Conservation (phyloP, 306 rosid species). For the Cicer bijugum region DNA sequence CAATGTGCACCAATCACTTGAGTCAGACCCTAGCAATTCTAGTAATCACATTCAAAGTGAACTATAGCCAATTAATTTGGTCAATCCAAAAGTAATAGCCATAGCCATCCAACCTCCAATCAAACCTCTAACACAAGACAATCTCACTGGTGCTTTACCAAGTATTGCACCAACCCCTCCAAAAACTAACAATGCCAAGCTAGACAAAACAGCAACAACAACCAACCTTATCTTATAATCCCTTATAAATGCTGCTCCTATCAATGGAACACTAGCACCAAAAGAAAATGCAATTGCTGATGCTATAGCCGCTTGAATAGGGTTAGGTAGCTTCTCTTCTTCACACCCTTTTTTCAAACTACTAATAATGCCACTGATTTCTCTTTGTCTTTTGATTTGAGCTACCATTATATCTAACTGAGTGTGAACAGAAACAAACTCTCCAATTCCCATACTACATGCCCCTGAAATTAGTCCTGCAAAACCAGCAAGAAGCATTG, state of each 20-base stretch:
- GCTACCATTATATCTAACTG: constrained; percentile 60
- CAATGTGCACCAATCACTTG: too few species aligned
- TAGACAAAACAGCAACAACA: constrained; percentile 51
- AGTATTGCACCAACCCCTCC: constrained; percentile 55
- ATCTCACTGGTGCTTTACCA: constrained; percentile 51
- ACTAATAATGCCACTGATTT: background rate
- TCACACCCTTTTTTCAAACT: constrained; percentile 9
- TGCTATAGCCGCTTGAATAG: constrained; percentile 61
- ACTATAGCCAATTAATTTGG: constrained; percentile 53
- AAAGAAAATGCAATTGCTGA: constrained; percentile 61
- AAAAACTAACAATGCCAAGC: constrained; percentile 53
- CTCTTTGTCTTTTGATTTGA: constrained; percentile 50
- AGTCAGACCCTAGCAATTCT: background rate
- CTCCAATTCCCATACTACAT: constrained; percentile 71
- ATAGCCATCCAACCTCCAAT: constrained; percentile 70
- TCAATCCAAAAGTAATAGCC: constrained; percentile 66
- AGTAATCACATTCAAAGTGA: constrained; percentile 43
- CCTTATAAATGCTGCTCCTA: constrained; percentile 56
- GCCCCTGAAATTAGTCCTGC: constrained; percentile 66
- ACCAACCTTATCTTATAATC: constrained; percentile 54
- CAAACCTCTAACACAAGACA: constrained; percentile 51
- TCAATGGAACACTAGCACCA: constrained; percentile 60
- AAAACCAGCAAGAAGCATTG: constrained; percentile 64
- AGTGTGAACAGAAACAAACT: constrained; percentile 61
- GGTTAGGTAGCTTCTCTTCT: constrained; percentile 53